Evolutionary conservation across 495 filamentous ascomycete species (phyloP).

Genomic region (Pseudomonodictys pantanalensis): DNA sequence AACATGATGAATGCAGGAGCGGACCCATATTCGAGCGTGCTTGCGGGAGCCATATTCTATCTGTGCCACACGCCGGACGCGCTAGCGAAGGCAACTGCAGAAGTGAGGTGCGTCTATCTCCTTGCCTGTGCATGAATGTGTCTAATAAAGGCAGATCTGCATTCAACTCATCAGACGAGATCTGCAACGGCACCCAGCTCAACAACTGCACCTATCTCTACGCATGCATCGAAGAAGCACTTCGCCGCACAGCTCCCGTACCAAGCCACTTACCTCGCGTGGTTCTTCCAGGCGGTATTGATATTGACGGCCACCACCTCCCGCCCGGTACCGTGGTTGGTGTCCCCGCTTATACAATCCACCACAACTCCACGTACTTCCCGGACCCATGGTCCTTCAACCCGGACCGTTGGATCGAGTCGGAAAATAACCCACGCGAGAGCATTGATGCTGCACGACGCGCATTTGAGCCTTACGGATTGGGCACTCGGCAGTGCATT

Average conservation of each 20-base stretch:
- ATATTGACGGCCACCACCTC: constrained; percentile 52
- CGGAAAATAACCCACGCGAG: not conserved
- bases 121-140: not conserved
- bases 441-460: not conserved
- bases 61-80: constrained; percentile 51
- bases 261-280: constrained; percentile 56
- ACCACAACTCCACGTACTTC: constrained; percentile 27
- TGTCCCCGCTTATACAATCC: constrained; percentile 25
- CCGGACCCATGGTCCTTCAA: constrained; percentile 22
- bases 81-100: constrained; percentile 46
- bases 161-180: constrained; percentile 53
- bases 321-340: constrained; percentile 46
- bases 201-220: constrained; percentile 53
- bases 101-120: constrained; percentile 47
- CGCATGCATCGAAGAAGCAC: constrained; percentile 62
- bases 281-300: constrained; percentile 59
- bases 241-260: constrained; percentile 65
- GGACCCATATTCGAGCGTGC: constrained; percentile 37
- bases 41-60: constrained; percentile 61
- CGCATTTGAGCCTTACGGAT: constrained; percentile 23
- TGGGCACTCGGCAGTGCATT: constrained; percentile 21
- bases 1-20: constrained; percentile 38
- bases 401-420: constrained; percentile 34
- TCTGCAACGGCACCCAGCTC: constrained; percentile 41
- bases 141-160: constrained; percentile 4